phyloP scores from a whole-genome alignment of 495 filamentous ascomycete genomes.

The Chaetomium fimeti region DNA sequence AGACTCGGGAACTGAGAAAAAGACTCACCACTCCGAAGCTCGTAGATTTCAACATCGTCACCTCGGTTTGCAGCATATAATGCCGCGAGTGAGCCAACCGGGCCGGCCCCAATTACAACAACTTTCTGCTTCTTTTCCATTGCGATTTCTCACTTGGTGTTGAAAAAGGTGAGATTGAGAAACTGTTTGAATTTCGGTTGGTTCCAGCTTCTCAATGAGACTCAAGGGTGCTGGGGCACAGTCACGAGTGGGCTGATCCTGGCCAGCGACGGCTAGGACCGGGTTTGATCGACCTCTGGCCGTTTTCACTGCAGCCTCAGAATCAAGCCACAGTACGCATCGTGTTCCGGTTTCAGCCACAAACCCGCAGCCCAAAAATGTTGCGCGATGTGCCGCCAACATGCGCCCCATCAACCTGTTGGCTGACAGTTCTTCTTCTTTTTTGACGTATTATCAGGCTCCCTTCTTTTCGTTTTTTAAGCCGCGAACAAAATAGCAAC shows the following conservation, averaged over 20 bases:
- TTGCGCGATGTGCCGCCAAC: not conserved
- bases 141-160: not conserved
- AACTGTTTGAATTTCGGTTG: constrained; percentile 1
- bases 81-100: constrained; percentile 87
- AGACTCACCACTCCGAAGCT: constrained; percentile 80
- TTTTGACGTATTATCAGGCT: not conserved
- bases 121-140: constrained; percentile 59
- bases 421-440: not conserved
- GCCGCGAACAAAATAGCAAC: too few relatives aligned
- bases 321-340: not conserved
- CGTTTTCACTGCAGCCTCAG: not conserved
- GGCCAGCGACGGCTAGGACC: constrained; percentile 1
- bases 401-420: constrained; percentile 3
- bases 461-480: not conserved
- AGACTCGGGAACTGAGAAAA: not conserved
- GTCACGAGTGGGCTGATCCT: constrained; percentile 7
- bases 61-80: constrained; percentile 87
- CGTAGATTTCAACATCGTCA: constrained; percentile 90
- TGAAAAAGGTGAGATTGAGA: not conserved
- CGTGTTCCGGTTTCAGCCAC: constrained; percentile 6
- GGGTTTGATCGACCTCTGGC: not conserved
- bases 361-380: constrained; percentile 13
- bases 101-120: constrained; percentile 85
- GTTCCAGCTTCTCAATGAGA: not conserved
- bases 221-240: not conserved